Conservation (phyloP, 345 rosid genomes). For the Bruguiera parviflora region DNA sequence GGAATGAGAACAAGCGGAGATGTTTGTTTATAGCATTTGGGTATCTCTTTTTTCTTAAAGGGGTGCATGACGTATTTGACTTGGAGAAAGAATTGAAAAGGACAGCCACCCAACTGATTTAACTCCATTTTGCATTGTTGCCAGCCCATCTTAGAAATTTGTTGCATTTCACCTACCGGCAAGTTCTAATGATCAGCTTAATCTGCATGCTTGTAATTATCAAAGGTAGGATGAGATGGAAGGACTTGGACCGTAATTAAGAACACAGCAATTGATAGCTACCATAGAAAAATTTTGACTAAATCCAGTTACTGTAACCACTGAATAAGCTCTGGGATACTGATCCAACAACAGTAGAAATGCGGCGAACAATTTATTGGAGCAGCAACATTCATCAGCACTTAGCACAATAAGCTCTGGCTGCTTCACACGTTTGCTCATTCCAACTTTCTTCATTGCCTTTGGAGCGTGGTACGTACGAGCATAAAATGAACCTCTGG, state of each 20-base stretch:
- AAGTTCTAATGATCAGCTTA: background rate
- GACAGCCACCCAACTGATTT: constrained; percentile 32
- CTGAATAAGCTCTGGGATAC: background rate
- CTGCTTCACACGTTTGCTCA: too few relatives aligned
- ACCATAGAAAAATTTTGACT: background rate
- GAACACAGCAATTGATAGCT: background rate
- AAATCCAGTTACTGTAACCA: background rate
- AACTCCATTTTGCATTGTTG: constrained; percentile 9
- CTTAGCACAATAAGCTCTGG: too few relatives aligned
- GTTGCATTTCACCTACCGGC: background rate
- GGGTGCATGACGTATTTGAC: constrained; percentile 26
- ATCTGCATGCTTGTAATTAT: background rate
- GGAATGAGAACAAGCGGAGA: constrained; percentile 11
- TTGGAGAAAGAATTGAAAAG: constrained; percentile 33
- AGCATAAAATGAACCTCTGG: too few relatives aligned
- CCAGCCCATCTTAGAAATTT: constrained; percentile 8
- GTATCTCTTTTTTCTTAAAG: background rate
- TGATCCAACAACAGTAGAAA: too few relatives aligned
- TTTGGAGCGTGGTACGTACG: too few relatives aligned
- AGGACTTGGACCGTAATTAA: background rate
- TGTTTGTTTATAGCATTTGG: constrained; percentile 12
- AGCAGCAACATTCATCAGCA: too few relatives aligned
- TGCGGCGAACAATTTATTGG: too few relatives aligned
- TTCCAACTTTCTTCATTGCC: too few relatives aligned
- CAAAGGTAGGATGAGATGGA: background rate